Evolutionary conservation across 2,329 filamentous ascomycete genomes (phyloP).

Genomic region (Fusarium virguliforme): DNA sequence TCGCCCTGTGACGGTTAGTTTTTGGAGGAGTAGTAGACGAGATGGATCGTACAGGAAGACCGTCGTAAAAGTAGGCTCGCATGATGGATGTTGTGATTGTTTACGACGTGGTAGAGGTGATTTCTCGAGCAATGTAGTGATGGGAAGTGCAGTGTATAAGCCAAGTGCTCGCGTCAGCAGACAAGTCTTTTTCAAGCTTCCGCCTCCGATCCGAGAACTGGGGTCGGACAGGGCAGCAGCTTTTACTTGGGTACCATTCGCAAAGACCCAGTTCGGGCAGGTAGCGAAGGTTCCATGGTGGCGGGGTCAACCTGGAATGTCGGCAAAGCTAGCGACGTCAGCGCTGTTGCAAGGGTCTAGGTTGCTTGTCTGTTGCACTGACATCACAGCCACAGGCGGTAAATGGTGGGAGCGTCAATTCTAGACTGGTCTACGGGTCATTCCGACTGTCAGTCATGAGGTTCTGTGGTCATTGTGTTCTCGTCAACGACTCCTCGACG

Average conservation of each 20-base stretch:
- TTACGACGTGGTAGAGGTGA: not conserved
- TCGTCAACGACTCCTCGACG: too few species aligned
- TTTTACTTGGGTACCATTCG: slow-evolving; percentile 35
- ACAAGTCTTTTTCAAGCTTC: slow-evolving; percentile 32
- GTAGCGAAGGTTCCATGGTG: slow-evolving; percentile 34
- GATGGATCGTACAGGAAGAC: slow-evolving; percentile 64
- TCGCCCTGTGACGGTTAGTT: slow-evolving; percentile 76
- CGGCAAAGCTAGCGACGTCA: slow-evolving; percentile 47
- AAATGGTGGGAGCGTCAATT: not conserved
- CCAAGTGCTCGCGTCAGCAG: slow-evolving; percentile 22
- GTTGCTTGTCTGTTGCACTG: slow-evolving; percentile 28
- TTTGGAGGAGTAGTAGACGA: not conserved
- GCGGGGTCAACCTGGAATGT: slow-evolving; percentile 45
- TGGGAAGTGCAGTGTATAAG: not conserved
- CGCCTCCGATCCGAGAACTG: not conserved
- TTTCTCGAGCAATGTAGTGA: slow-evolving; percentile 7
- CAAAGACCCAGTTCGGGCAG: slow-evolving; percentile 21
- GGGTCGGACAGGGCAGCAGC: slow-evolving; percentile 17
- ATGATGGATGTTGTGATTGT: slow-evolving; percentile 56
- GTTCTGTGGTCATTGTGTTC: not conserved
- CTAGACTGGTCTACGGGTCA: not conserved
- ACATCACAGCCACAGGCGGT: slow-evolving; percentile 42
- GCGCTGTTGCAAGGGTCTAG: slow-evolving; percentile 37
- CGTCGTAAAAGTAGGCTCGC: slow-evolving; percentile 73
- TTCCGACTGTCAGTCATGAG: not conserved